Percentiles rank a stretch among this genome's conserved stretches.
Evolutionary conservation across 2,329 filamentous ascomycete species (phyloP).

Genomic region (Phoma sp.): DNA sequence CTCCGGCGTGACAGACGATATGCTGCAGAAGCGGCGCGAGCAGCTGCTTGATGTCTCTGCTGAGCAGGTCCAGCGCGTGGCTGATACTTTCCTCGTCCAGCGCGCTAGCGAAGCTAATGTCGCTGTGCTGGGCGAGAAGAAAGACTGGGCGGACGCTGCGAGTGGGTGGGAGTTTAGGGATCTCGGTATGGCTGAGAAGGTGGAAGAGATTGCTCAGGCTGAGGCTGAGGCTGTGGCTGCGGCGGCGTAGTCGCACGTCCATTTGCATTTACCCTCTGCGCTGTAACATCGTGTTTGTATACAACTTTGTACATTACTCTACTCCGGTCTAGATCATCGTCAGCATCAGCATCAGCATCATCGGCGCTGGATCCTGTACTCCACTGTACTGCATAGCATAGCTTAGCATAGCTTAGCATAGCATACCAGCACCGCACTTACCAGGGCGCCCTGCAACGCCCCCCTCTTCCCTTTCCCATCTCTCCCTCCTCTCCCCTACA

Average conservation of each 20-base stretch:
- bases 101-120: slow-evolving; percentile 67
- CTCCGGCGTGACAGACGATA: slow-evolving; percentile 82
- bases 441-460: too few species aligned
- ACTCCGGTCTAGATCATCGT: neutral
- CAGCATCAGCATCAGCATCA: neutral
- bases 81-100: slow-evolving; percentile 81
- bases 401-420: too few species aligned
- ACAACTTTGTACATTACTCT: slow-evolving; percentile 8
- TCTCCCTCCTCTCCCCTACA: neutral
- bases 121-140: slow-evolving; percentile 82
- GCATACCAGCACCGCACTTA: too few species aligned
- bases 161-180: slow-evolving; percentile 79
- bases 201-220: slow-evolving; percentile 25
- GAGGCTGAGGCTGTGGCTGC: neutral
- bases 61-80: slow-evolving; percentile 79
- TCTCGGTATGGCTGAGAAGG: slow-evolving; percentile 64
- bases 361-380: neutral
- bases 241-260: neutral
- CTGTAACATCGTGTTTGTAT: neutral
- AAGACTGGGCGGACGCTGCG: slow-evolving; percentile 68
- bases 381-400: neutral
- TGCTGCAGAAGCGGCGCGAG: slow-evolving; percentile 85
- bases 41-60: slow-evolving; percentile 84
- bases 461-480: neutral
- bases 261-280: neutral